phyloP scores from a whole-genome alignment of 1,139 yeast species.

The Scheffersomyces titani region DNA sequence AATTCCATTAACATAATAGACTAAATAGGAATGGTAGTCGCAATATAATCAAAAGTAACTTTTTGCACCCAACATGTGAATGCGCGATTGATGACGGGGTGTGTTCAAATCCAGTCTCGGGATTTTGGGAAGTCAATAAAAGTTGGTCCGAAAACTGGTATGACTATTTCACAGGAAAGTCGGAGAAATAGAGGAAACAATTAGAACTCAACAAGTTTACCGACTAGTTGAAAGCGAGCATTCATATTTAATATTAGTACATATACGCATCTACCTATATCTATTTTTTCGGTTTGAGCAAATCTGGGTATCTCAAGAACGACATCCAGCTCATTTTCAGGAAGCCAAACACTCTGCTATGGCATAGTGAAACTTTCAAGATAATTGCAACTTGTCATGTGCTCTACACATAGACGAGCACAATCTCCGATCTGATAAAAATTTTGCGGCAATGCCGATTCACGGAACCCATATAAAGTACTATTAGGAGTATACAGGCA shows the following conservation, averaged over 20 bases:
- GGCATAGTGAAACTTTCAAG: background rate
- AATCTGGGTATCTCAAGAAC: background rate
- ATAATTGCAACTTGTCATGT: background rate
- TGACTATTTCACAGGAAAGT: background rate
- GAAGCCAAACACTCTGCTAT: background rate
- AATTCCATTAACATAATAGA: background rate
- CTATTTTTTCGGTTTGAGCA: background rate
- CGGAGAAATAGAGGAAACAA: background rate
- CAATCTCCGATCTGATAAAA: slow-evolving; percentile 12
- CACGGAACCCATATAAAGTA: slow-evolving; percentile 6
- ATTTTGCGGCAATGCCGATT: slow-evolving; percentile 8
- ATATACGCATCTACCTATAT: background rate
- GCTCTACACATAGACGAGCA: background rate
- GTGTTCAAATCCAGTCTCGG: background rate
- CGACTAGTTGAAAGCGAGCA: background rate
- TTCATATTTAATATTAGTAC: background rate
- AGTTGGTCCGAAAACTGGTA: background rate
- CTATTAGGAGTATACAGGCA: background rate
- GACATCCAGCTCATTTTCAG: background rate
- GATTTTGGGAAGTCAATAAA: background rate
- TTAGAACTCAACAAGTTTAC: background rate
- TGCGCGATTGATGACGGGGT: background rate
- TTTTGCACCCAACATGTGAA: background rate
- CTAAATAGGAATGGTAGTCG: too few species aligned
- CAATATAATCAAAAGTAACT: too few species aligned